Base-by-base conservation (phyloP, 352 stramenopile genomes). In the Thraustochytrium striatum region DNA sequence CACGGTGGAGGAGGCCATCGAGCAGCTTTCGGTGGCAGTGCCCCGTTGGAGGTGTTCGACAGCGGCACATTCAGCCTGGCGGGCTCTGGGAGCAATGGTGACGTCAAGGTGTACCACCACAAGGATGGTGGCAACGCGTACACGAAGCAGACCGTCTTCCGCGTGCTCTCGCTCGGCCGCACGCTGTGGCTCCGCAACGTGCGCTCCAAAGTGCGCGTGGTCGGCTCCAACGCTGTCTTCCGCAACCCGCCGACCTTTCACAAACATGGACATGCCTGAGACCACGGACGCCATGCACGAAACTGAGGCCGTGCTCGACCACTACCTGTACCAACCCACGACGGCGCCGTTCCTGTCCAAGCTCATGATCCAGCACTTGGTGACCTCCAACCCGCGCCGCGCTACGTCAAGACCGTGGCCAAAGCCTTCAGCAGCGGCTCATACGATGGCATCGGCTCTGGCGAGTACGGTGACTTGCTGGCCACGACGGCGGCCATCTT, bases 301-400 rank as follows among this genome's bases (percentile, higher is more conserved):
- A 72, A 89, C 83, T 3, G 87, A 92, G 57, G 87, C 85, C 8
- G 83, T 81, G 0, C 59, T 92, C 7, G 84, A 82, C 7, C 72
- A 86, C 47, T 84, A 88, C 53, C 83, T 89, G 70, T 79, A 82
- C 36, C 84, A 91, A 50, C 38, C 58, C 2, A 91, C 89, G 52
- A 85, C 81, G n/a, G 84, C 87, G 47, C 85, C 87, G 30, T 91
- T 91, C 75, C 55, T 91, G 50, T 78, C 85, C 28, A 57, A 79
- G 16, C 78, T 83, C 28, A 69, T 91, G 35, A 88, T 90, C 61
- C 86, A 91, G 83, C 69, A 50, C 61, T 87, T 89, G 47, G 82
- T 65, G 0, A 86, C 81, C 38, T 88, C 84, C 21, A 90, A 89
- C 82, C 85, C 87, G 58, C 62, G 38, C 85, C 86, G 61, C 7